Evolutionary conservation across 805 yeast species (phyloP).

Genomic region (Saturnispora besseyi): DNA sequence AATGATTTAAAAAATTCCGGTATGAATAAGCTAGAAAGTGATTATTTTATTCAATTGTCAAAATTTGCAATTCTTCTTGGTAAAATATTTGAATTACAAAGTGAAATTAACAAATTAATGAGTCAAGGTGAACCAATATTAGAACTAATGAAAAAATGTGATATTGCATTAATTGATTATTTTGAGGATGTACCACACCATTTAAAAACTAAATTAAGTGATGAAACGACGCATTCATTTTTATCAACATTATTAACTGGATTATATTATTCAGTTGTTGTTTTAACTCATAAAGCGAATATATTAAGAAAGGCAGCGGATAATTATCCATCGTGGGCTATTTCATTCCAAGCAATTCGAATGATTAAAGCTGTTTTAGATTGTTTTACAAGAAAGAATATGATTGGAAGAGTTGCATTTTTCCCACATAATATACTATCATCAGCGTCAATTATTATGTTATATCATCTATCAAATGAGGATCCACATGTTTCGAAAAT

Average conservation of each 20-base stretch:
- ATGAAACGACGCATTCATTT: slow-evolving; percentile 43
- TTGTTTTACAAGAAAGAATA: slow-evolving; percentile 44
- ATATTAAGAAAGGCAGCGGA: slow-evolving; percentile 34
- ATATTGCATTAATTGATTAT: slow-evolving; percentile 72
- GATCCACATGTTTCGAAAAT: slow-evolving; percentile 20
- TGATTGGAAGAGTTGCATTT: slow-evolving; percentile 34
- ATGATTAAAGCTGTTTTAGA: slow-evolving; percentile 60
- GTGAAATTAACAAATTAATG: slow-evolving; percentile 57
- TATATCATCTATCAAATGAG: slow-evolving; percentile 45
- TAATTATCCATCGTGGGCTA: slow-evolving; percentile 58
- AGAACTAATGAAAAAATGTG: slow-evolving; percentile 48
- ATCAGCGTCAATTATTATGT: slow-evolving; percentile 56
- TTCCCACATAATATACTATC: slow-evolving; percentile 35
- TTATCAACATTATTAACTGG: slow-evolving; percentile 52
- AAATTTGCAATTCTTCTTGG: slow-evolving; percentile 66
- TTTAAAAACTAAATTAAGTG: slow-evolving; percentile 52
- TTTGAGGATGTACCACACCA: slow-evolving; percentile 56
- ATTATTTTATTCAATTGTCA: slow-evolving; percentile 52
- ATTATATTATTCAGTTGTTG: slow-evolving; percentile 65
- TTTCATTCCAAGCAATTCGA: slow-evolving; percentile 74
- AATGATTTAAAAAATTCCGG: slow-evolving; percentile 57
- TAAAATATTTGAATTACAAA: slow-evolving; percentile 58
- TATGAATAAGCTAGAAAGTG: slow-evolving; percentile 39
- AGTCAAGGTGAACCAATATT: slow-evolving; percentile 32
- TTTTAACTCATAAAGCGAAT: slow-evolving; percentile 63